Evolutionary conservation across 2,329 filamentous ascomycete species (phyloP).

Genomic region (Lachnellula arida): DNA sequence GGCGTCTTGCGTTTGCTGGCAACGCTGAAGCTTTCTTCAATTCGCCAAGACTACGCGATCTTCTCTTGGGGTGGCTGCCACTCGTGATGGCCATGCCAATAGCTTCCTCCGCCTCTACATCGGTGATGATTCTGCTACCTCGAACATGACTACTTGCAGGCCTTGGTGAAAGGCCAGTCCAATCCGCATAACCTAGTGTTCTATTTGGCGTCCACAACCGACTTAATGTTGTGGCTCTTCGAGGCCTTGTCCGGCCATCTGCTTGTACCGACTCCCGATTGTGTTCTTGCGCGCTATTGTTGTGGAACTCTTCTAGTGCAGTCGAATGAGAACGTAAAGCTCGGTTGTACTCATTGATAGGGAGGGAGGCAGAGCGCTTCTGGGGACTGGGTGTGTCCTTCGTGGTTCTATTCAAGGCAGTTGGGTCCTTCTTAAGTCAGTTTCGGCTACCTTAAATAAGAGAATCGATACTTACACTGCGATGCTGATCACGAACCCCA

Average conservation of each 20-base stretch:
- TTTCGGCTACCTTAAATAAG: not conserved
- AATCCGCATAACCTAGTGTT: conserved; percentile 38
- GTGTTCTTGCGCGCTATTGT: conserved; percentile 41
- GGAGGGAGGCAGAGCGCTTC: conserved; percentile 54
- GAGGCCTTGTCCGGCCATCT: conserved; percentile 30
- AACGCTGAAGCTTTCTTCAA: conserved; percentile 40
- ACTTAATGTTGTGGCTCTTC: conserved; percentile 41
- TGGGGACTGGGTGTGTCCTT: conserved; percentile 35
- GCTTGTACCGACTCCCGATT: conserved; percentile 47
- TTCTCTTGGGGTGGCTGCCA: conserved; percentile 46
- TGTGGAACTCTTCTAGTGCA: conserved; percentile 48
- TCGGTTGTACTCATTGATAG: conserved; percentile 56
- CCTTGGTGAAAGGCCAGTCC: conserved; percentile 54
- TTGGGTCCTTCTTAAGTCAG: conserved; percentile 34
- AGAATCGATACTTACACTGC: conserved; percentile 43
- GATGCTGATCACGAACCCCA: conserved; percentile 36
- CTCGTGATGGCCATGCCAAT: conserved; percentile 61
- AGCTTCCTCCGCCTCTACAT: conserved; percentile 16
- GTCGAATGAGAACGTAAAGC: conserved; percentile 59
- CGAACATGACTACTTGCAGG: conserved; percentile 57
- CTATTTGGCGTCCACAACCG: conserved; percentile 37
- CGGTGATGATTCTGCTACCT: conserved; percentile 35
- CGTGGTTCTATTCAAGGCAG: conserved; percentile 32
- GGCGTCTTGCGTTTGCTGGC: conserved; percentile 40
- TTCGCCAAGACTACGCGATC: conserved; percentile 56